Evolutionary conservation across 106 monocot genomes (phyloP).

Genomic region (Apostasia ramifera): DNA sequence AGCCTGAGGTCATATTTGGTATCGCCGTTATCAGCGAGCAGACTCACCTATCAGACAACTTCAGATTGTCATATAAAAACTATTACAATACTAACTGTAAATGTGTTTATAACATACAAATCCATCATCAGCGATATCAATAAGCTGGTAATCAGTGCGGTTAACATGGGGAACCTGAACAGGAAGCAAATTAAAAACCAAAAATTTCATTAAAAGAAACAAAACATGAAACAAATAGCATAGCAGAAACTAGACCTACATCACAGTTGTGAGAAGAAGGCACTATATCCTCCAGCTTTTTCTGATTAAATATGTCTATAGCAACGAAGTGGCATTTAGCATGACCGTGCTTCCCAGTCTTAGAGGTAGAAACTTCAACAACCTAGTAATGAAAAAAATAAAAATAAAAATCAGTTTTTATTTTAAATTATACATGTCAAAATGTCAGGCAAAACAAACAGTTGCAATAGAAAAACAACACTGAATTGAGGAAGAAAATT

Average conservation of each 20-base stretch:
- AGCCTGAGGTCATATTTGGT: slow-evolving; percentile 37
- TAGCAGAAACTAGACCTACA: neutral
- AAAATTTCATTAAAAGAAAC: neutral
- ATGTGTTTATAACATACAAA: slow-evolving; percentile 16
- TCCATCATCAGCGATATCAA: slow-evolving; percentile 37
- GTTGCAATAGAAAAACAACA: no score
- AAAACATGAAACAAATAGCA: neutral
- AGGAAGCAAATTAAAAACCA: neutral
- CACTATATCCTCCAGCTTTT: slow-evolving; percentile 37
- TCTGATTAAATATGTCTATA: slow-evolving; percentile 24
- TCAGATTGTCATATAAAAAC: neutral
- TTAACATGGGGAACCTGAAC: slow-evolving; percentile 30
- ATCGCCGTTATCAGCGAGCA: slow-evolving; percentile 25
- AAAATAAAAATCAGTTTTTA: neutral
- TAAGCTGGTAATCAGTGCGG: slow-evolving; percentile 38
- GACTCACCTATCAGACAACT: slow-evolving; percentile 21
- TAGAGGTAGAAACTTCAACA: slow-evolving; percentile 28
- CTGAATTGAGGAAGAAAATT: no score
- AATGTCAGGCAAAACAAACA: no score
- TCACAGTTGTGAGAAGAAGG: slow-evolving; percentile 36
- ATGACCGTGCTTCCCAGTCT: slow-evolving; percentile 32
- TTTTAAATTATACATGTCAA: no score
- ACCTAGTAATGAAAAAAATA: slow-evolving; percentile 8
- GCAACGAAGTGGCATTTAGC: slow-evolving; percentile 35
- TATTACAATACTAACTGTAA: neutral